A percentile compares a stretch with the other conserved stretches of the same genome.
These are phyloP conservation scores for Acmispon strigosus DNA, from an alignment of 306 rosid species.

Conservation along the genomic window DNA sequence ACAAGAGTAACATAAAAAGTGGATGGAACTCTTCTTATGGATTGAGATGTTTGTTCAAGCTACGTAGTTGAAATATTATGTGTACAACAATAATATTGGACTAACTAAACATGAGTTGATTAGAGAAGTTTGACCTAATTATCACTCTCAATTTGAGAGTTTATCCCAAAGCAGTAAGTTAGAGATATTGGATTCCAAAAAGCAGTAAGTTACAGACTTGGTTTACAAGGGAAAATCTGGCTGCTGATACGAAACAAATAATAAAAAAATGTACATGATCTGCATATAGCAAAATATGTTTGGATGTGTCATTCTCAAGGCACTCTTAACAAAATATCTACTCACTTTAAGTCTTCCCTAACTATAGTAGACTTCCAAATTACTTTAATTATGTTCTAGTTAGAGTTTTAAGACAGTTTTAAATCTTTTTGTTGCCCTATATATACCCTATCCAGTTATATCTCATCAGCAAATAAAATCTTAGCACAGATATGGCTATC, in stretches of 20 bases:
- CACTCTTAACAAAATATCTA: conserved; percentile 2
- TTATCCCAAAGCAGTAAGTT: too few relatives aligned
- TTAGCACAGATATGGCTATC: conserved; percentile 34
- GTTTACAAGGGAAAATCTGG: conserved; percentile 30
- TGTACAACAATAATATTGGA: too few relatives aligned
- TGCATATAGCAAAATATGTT: conserved; percentile 19
- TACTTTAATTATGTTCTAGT: conserved; percentile 13
- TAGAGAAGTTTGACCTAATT: too few relatives aligned
- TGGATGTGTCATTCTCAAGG: conserved; percentile 20
- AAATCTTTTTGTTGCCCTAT: conserved; percentile 29
- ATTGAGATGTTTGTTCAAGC: too few relatives aligned
- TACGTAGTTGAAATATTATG: too few relatives aligned
- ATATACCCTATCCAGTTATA: conserved; percentile 30
- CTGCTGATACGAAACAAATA: neutral
- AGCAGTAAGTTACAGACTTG: conserved; percentile 20
- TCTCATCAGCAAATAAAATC: conserved; percentile 28
- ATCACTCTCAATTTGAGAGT: too few relatives aligned
- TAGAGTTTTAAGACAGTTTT: conserved; percentile 6
- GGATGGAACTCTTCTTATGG: too few relatives aligned
- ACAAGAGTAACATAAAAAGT: too few relatives aligned
- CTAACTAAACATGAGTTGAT: too few relatives aligned
- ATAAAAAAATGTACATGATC: conserved; percentile 8
- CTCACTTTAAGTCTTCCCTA: neutral
- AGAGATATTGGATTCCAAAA: neutral
- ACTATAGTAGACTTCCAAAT: neutral